Conservation (phyloP, 257 asterid genomes). For the Echites panduratus region DNA sequence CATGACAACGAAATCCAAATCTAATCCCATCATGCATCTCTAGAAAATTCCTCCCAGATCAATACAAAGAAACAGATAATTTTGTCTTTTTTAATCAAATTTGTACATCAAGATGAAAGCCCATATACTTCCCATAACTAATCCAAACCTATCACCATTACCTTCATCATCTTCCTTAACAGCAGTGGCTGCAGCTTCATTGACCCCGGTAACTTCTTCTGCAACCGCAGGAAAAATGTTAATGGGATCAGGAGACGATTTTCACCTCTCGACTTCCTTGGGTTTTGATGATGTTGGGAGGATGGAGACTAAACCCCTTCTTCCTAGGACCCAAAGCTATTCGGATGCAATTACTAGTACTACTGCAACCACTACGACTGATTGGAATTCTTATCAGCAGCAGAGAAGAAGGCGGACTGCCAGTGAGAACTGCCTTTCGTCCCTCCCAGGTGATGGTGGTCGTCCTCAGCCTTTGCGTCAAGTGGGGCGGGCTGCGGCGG, state of each 20-base stretch:
- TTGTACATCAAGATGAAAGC: slow-evolving; percentile 25
- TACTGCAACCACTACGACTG: slow-evolving; percentile 1
- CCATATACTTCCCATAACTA: slow-evolving; percentile 48
- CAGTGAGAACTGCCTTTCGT: slow-evolving; percentile 47
- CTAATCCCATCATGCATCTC: not conserved
- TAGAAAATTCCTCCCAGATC: not conserved
- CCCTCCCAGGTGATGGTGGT: slow-evolving; percentile 21
- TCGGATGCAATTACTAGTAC: slow-evolving; percentile 14
- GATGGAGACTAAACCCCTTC: slow-evolving; percentile 51
- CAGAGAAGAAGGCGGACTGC: slow-evolving; percentile 60
- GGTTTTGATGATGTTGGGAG: slow-evolving; percentile 36
- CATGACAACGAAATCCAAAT: slow-evolving; percentile 8
- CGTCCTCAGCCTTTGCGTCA: slow-evolving; percentile 29
- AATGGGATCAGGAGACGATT: slow-evolving; percentile 49
- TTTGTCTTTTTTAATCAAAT: not conserved
- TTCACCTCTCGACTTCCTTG: slow-evolving; percentile 38
- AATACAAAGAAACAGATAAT: not conserved
- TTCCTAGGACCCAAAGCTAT: slow-evolving; percentile 53
- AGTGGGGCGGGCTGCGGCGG: slow-evolving; percentile 49
- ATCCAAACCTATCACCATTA: slow-evolving; percentile 26
- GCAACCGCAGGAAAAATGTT: slow-evolving; percentile 32
- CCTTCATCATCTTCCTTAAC: slow-evolving; percentile 31
- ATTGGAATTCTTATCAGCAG: slow-evolving; percentile 34
- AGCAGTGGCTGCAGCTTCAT: slow-evolving; percentile 6
- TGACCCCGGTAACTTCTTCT: slow-evolving; percentile 11